Conservation (phyloP, 306 rosid genomes). For the Senna tora region DNA sequence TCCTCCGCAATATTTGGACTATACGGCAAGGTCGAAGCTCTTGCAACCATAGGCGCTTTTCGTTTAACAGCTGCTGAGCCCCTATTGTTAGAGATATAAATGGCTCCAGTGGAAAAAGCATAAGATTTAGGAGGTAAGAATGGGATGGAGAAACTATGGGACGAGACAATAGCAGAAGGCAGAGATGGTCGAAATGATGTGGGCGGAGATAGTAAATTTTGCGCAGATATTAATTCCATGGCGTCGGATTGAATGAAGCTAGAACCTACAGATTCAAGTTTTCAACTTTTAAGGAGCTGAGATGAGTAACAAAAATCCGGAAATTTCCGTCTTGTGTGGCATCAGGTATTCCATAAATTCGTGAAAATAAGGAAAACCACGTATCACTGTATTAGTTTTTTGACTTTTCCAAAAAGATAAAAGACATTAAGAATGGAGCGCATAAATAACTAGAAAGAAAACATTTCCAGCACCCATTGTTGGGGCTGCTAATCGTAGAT, state of each 20-base stretch:
- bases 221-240: conserved; percentile 52
- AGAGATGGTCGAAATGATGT: conserved; percentile 36
- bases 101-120: not conserved
- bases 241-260: not conserved
- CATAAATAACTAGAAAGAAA: not conserved
- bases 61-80: conserved; percentile 1
- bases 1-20: conserved; percentile 44
- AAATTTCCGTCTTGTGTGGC: not conserved
- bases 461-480: not conserved
- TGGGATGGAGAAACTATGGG: conserved; percentile 26
- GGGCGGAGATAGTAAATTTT: conserved; percentile 29
- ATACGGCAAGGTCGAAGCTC: conserved; percentile 50
- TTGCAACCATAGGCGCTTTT: conserved; percentile 38
- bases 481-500: not conserved
- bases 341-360: not conserved
- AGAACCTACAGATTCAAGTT: not conserved
- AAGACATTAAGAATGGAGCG: not conserved
- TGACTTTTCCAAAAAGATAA: not conserved
- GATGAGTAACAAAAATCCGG: not conserved
- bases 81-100: conserved; percentile 17
- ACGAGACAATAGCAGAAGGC: conserved; percentile 11
- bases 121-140: conserved; percentile 8
- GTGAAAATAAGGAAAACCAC: not conserved
- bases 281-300: not conserved
- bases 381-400: not conserved